Percentiles rank a stretch among this genome's conserved stretches.
These are phyloP conservation scores for Alopecurus myosuroides DNA, from an alignment of 176 grass and related monocot genomes.

Conservation along the genomic window DNA sequence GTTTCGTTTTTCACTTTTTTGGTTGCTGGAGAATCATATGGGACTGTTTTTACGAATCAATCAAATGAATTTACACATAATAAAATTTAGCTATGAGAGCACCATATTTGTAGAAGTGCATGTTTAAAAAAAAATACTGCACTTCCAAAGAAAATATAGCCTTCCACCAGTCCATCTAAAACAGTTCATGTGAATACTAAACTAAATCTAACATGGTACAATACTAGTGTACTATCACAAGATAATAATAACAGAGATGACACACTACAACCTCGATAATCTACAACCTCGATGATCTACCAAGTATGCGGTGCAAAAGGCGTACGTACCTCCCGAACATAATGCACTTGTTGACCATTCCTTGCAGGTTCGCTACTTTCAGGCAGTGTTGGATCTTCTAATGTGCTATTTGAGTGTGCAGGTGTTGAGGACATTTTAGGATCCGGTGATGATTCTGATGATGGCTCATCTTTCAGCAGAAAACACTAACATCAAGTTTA, in stretches of 20 bases:
- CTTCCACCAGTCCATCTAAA: not conserved
- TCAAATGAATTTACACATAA: too few species aligned
- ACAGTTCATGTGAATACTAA: not conserved
- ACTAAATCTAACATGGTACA: constrained; percentile 2
- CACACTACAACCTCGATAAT: too few species aligned
- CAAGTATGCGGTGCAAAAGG: not conserved
- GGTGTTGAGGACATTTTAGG: constrained; percentile 31
- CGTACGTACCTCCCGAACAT: constrained; percentile 67
- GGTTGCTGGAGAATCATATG: not conserved
- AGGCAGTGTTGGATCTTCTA: constrained; percentile 37
- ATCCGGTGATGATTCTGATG: constrained; percentile 17
- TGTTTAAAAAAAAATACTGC: not conserved
- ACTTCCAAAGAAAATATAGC: not conserved
- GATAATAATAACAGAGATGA: not conserved
- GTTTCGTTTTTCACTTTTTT: not conserved
- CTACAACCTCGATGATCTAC: not conserved
- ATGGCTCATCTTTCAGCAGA: constrained; percentile 19
- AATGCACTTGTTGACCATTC: constrained; percentile 62
- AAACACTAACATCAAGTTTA: not conserved
- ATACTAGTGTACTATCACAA: not conserved
- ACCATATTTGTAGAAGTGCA: too few species aligned
- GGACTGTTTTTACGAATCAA: too few species aligned
- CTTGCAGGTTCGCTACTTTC: constrained; percentile 34
- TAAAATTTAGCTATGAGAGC: too few species aligned
- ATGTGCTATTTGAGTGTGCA: constrained; percentile 31